Evolutionary conservation across 2,329 filamentous ascomycete genomes (phyloP), one percentile per base, ranked within the genome.

Genomic region (Stagonosporopsis tanaceti): DNA sequence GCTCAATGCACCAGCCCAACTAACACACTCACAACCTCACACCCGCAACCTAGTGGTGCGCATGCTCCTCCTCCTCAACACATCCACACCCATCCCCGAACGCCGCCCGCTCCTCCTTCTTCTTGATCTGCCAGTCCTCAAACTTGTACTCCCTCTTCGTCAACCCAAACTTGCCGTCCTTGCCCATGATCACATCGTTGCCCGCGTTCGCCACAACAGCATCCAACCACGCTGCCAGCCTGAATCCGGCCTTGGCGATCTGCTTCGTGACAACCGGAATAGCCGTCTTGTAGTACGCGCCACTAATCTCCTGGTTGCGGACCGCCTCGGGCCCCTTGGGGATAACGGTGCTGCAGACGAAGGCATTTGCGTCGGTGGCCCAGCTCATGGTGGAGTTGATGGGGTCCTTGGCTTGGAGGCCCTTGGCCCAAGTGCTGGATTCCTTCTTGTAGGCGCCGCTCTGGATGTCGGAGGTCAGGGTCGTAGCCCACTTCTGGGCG

Each of bases 341-440:
- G 27, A 80, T 56, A 0, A 81, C 79, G 15, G 73, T 69, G 5
- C 67, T 68, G 69, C 80, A 81, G 11, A 81, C 77, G 39, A 71
- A 77, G 0, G 65, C 58, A 55, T 82, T 82, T 3, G 78, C 69
- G 47, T 81, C 80, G 5, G 57, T 59, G 1, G 78, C 78, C 79
- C 79, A 82, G 9, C 61, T 56, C 66, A 81, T 69, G 14, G 78
- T 73, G 9, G 70, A 75, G 27, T 60, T 60, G 40, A 77, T 64
- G 0, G 75, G 65, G 47, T 81, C 72, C 4, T 64, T 62, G 37
- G 76, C 57, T 38, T 77, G 69, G 14, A 80, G 70, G 12, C 75
- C 74, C 22, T 67, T 56, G 5, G 77, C 59, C 79, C 79, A 81
- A 0, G 58, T 47, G 47, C 46, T 50, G 11, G 62, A 67, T 34